These are phyloP conservation scores for Zea luxurians DNA, from an alignment of 176 grass and related monocot genomes.

Conservation along the genomic window DNA sequence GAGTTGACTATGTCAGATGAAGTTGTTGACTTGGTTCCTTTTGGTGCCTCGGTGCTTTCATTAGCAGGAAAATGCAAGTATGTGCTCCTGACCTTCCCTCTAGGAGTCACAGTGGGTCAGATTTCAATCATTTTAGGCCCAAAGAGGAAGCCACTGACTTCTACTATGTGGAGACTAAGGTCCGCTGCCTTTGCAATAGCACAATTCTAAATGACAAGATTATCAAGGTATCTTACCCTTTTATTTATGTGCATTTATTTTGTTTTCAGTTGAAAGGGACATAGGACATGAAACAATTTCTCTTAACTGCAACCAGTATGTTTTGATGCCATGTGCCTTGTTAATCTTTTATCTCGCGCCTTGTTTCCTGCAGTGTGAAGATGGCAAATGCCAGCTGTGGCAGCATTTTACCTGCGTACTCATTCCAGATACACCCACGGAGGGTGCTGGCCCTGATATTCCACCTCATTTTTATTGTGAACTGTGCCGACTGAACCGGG, in stretches of 20 bases:
- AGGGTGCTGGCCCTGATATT: slow-evolving; percentile 55
- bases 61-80: slow-evolving; percentile 93
- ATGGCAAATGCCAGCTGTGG: slow-evolving; percentile 64
- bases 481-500: slow-evolving; percentile 79
- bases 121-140: slow-evolving; percentile 62
- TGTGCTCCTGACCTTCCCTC: slow-evolving; percentile 66
- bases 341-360: slow-evolving; percentile 11
- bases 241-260: not conserved
- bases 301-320: not conserved
- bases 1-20: slow-evolving; percentile 14
- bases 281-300: not conserved
- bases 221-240: slow-evolving; percentile 55
- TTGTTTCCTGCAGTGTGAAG: slow-evolving; percentile 77
- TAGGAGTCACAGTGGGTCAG: slow-evolving; percentile 67
- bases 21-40: slow-evolving; percentile 1
- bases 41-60: slow-evolving; percentile 39
- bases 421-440: slow-evolving; percentile 73
- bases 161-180: slow-evolving; percentile 43
- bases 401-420: slow-evolving; percentile 86
- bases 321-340: not conserved
- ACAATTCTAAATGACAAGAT: slow-evolving; percentile 52
- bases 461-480: slow-evolving; percentile 82
- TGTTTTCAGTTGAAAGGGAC: slow-evolving; percentile 3
- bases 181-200: slow-evolving; percentile 70
- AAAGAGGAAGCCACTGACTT: slow-evolving; percentile 69